Conservation (phyloP, 495 filamentous ascomycete genomes). For the Aspergillus indologenus region DNA sequence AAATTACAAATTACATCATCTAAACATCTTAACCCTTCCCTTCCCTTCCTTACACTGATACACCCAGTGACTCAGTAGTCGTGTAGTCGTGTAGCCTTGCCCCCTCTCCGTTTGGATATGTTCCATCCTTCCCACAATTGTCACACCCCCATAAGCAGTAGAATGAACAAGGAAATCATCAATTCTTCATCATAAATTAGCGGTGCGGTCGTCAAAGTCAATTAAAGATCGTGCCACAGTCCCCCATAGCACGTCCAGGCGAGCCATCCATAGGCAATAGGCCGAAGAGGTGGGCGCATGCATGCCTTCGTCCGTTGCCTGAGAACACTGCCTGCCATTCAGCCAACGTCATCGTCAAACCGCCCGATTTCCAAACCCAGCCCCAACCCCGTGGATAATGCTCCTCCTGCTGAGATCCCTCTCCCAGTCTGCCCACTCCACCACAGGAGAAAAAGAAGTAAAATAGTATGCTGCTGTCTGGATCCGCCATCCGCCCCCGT, state of each 20-base stretch:
- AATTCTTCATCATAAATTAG: not conserved
- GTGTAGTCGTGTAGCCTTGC: too few relatives aligned
- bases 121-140: too few relatives aligned
- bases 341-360: not conserved
- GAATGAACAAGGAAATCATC: too few relatives aligned
- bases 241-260: not conserved
- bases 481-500: not conserved
- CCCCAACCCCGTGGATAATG: not conserved
- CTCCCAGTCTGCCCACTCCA: not conserved
- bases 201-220: not conserved
- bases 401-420: not conserved
- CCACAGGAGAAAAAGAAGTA: not conserved
- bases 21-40: too few relatives aligned
- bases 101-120: too few relatives aligned
- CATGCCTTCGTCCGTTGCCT: not conserved
- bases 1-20: too few relatives aligned
- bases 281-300: not conserved
- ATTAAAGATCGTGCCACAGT: not conserved
- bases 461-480: not conserved
- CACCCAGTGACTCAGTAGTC: too few relatives aligned
- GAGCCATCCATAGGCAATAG: not conserved
- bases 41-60: too few relatives aligned
- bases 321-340: not conserved
- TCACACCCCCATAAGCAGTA: too few relatives aligned
- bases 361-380: slow-evolving; percentile 1